Evolutionary conservation across 768 basidiomycete genomes (phyloP).

Genomic region (Kwoniella pini): DNA sequence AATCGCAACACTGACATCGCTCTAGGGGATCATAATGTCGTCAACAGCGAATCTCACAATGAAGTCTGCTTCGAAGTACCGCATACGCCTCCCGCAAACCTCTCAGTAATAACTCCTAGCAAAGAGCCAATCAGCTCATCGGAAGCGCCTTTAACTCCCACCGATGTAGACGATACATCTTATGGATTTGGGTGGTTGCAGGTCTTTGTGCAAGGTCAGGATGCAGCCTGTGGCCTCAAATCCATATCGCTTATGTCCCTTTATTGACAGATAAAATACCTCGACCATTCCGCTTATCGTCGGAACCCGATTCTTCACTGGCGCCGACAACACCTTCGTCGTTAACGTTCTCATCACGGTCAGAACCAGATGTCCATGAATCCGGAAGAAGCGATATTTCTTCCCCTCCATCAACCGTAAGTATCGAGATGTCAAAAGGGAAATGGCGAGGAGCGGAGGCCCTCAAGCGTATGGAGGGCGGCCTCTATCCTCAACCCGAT

Average conservation of each 20-base stretch:
- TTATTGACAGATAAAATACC: slow-evolving; percentile 4
- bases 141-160: not conserved
- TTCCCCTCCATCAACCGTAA: not conserved
- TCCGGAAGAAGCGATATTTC: not conserved
- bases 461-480: slow-evolving; percentile 15
- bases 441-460: slow-evolving; percentile 18
- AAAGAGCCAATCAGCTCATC: too few species aligned
- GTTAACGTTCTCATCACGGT: slow-evolving; percentile 10
- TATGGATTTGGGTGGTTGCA: slow-evolving; percentile 10
- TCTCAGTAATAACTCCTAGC: too few species aligned
- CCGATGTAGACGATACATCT: not conserved
- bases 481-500: too few species aligned
- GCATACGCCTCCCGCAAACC: too few species aligned
- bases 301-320: not conserved
- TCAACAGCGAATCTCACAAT: too few species aligned
- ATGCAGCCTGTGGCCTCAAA: too few species aligned
- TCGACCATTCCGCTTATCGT: not conserved
- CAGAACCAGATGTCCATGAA: too few species aligned
- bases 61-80: too few species aligned
- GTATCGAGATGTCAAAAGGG: not conserved
- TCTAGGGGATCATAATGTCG: too few species aligned
- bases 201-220: slow-evolving; percentile 4
- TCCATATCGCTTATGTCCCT: too few species aligned
- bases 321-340: slow-evolving; percentile 15
- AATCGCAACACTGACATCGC: too few species aligned